Percentiles rank a stretch among this genome's conserved stretches.
Conservation (phyloP, 23 red algal genomes). For the Gracilaria gracilis region DNA sequence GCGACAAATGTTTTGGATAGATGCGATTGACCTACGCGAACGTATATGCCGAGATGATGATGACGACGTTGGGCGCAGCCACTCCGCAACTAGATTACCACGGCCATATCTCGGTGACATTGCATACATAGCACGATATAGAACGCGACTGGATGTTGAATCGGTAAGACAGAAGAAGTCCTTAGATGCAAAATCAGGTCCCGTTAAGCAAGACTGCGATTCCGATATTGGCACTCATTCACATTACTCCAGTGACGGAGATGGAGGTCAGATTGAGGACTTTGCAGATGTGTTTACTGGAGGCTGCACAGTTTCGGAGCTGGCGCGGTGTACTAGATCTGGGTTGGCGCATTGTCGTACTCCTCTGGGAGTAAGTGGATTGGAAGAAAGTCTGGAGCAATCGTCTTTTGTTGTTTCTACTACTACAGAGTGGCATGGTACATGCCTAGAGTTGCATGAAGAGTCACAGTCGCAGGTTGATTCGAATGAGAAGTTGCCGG, state of each 20-base stretch:
- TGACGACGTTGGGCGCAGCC: constrained; percentile 4
- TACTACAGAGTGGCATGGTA: constrained; percentile 16
- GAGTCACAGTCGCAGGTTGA: neutral
- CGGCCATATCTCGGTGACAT: constrained; percentile 34
- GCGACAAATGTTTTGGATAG: neutral
- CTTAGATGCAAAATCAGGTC: neutral
- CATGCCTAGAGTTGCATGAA: constrained; percentile 27
- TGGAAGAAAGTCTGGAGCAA: constrained; percentile 18
- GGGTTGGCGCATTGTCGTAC: constrained; percentile 27
- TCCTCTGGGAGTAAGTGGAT: constrained; percentile 17
- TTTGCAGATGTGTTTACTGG: neutral
- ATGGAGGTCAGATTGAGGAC: neutral
- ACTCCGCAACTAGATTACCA: neutral
- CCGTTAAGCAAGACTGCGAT: neutral
- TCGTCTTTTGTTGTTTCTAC: neutral
- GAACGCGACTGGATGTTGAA: neutral
- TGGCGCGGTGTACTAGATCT: constrained; percentile 9
- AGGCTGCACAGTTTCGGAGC: constrained; percentile 2
- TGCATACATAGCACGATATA: neutral
- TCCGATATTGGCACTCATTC: neutral
- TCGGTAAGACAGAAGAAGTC: neutral
- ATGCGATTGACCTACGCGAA: constrained; percentile 4
- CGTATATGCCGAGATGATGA: neutral
- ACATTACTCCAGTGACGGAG: neutral
- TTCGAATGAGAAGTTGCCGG: constrained; percentile 18